Percentiles rank a stretch among this genome's conserved stretches.
phyloP scores from a whole-genome alignment of 2,329 filamentous ascomycete genomes.

The Salinomyces thailandicus region DNA sequence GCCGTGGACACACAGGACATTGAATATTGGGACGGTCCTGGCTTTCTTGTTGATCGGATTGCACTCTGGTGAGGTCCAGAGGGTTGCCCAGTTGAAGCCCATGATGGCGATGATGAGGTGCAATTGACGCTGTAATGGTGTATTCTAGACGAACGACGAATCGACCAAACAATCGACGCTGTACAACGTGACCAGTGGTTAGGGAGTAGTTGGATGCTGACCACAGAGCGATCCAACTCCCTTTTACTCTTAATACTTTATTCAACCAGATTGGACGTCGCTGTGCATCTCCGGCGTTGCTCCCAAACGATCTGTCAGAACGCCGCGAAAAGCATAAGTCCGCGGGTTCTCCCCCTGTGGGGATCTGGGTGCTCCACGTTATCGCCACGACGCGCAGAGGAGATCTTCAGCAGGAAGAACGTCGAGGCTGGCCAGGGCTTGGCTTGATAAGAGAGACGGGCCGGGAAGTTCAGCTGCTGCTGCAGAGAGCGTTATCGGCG shows the following conservation, averaged over 20 bases:
- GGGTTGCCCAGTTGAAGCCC: constrained; percentile 4
- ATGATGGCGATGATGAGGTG: constrained; percentile 3
- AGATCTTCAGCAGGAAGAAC: too few relatives aligned
- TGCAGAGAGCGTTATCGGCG: too few relatives aligned
- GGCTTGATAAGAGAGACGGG: not conserved
- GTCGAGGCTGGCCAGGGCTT: not conserved
- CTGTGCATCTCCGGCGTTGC: constrained; percentile 13
- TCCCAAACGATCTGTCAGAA: constrained; percentile 4
- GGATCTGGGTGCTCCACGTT: constrained; percentile 6
- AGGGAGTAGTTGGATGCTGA: too few relatives aligned
- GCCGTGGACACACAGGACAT: constrained; percentile 68
- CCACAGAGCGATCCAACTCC: not conserved
- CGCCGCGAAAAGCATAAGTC: constrained; percentile 10
- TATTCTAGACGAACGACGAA: too few relatives aligned
- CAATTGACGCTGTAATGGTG: too few relatives aligned
- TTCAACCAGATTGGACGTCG: constrained; percentile 6
- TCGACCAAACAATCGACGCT: too few relatives aligned
- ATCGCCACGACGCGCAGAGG: constrained; percentile 2
- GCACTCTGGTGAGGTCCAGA: constrained; percentile 50
- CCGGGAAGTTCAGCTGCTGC: too few relatives aligned
- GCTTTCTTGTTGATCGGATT: constrained; percentile 82
- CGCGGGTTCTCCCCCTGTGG: constrained; percentile 11
- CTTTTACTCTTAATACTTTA: constrained; percentile 5
- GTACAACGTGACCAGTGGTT: too few relatives aligned
- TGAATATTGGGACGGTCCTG: constrained; percentile 65